phyloP scores from a whole-genome alignment of 805 yeast genomes.

The Lachancea thermotolerans region DNA sequence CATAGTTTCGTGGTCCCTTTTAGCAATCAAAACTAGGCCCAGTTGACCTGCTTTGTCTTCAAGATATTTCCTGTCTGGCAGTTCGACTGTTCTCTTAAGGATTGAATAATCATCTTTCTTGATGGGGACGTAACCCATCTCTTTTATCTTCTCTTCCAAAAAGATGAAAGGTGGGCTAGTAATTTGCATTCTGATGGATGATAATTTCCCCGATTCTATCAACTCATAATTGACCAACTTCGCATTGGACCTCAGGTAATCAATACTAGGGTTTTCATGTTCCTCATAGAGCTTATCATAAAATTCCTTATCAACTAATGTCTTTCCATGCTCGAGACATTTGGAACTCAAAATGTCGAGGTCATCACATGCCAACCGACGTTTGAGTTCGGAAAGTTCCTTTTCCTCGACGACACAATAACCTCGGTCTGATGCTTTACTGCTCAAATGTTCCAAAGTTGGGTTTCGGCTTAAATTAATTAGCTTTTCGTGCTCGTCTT shows the following conservation, averaged over 20 bases:
- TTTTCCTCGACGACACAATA: constrained; percentile 7
- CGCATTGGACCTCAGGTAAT: constrained; percentile 26
- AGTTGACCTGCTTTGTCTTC: constrained; percentile 7
- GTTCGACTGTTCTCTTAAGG: neutral
- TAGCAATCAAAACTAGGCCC: constrained; percentile 15
- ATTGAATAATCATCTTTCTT: neutral
- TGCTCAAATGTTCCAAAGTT: constrained; percentile 15
- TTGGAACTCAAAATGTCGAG: constrained; percentile 26
- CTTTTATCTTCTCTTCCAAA: neutral
- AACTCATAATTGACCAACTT: constrained; percentile 23
- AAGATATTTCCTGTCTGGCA: constrained; percentile 16
- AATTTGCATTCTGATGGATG: constrained; percentile 11
- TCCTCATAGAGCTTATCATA: neutral
- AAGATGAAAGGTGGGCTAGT: neutral
- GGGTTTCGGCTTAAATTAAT: constrained; percentile 9
- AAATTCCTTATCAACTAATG: neutral
- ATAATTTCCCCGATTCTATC: constrained; percentile 21
- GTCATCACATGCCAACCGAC: constrained; percentile 1
- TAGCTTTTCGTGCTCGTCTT: constrained; percentile 7
- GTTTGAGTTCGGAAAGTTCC: constrained; percentile 3
- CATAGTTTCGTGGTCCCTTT: neutral
- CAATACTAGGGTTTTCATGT: neutral
- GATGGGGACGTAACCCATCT: constrained; percentile 8
- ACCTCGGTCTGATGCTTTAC: constrained; percentile 1
- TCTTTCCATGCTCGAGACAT: constrained; percentile 9